Percentiles rank a stretch among this genome's conserved stretches.
Conservation (phyloP, 257 asterid species). For the Scutellaria minor region DNA sequence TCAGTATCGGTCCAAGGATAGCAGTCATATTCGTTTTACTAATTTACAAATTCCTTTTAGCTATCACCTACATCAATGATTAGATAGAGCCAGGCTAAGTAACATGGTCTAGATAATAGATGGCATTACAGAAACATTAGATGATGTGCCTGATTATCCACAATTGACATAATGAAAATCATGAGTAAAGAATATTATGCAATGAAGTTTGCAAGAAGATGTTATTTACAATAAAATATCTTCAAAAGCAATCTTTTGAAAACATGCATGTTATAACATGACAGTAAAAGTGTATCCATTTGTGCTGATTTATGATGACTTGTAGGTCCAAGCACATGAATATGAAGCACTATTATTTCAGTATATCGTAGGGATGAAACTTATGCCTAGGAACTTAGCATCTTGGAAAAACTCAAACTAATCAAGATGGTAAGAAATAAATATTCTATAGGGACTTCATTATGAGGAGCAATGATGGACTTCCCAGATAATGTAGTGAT, state of each 20-base stretch:
- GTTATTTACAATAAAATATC: neutral
- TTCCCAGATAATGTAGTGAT: slow-evolving; percentile 4
- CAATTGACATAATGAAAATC: neutral
- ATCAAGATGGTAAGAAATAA: neutral
- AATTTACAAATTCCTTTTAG: neutral
- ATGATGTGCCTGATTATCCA: neutral
- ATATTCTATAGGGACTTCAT: neutral
- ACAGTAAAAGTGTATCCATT: neutral
- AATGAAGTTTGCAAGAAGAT: neutral
- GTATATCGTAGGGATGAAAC: neutral
- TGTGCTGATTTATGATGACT: neutral
- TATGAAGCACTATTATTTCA: neutral
- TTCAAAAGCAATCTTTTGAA: slow-evolving; percentile 13
- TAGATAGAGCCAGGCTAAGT: neutral
- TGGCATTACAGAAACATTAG: no score
- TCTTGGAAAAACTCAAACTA: neutral
- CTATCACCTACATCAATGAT: neutral
- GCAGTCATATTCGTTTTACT: neutral
- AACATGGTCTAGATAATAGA: no score
- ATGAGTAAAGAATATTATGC: neutral
- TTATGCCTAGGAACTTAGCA: neutral
- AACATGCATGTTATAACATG: neutral
- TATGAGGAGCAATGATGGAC: neutral
- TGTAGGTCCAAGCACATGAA: neutral
- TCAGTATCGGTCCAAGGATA: no score